Conservation (phyloP, 139 green algal species). For the Micractinium sp. region DNA sequence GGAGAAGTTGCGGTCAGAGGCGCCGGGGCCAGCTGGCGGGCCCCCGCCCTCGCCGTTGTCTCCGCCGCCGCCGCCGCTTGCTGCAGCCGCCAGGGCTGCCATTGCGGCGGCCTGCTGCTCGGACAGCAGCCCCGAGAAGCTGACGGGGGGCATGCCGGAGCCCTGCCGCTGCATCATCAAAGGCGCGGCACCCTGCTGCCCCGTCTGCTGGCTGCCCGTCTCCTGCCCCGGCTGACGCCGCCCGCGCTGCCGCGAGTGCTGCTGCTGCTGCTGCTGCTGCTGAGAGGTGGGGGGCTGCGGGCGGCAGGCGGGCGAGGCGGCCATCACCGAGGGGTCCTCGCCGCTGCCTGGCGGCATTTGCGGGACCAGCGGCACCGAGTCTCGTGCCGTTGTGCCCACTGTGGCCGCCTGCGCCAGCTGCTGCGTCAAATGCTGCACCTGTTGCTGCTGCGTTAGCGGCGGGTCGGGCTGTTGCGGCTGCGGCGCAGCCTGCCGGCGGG, state of each 20-base stretch:
- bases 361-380: slow-evolving; percentile 8
- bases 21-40: not conserved
- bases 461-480: not conserved
- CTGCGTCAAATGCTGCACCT: not conserved
- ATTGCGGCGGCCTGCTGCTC: slow-evolving; percentile 10
- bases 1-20: not conserved
- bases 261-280: not conserved
- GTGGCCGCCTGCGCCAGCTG: not conserved
- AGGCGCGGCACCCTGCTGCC: not conserved
- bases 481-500: not conserved
- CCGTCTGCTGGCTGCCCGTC: not conserved
- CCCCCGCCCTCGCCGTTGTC: not conserved
- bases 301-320: not conserved
- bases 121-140: slow-evolving; percentile 4
- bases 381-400: not conserved
- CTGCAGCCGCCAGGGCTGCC: not conserved
- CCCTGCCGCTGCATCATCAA: not conserved
- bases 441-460: not conserved
- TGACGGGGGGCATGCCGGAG: not conserved
- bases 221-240: not conserved
- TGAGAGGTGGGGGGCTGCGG: not conserved
- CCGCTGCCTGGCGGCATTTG: not conserved
- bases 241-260: not conserved
- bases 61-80: not conserved
- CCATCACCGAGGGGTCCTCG: not conserved